Percentiles rank a stretch among this genome's conserved stretches.
These are phyloP conservation scores for Euphorbia schlechtendalii DNA, from an alignment of 441 rosid species.

Conservation along the genomic window DNA sequence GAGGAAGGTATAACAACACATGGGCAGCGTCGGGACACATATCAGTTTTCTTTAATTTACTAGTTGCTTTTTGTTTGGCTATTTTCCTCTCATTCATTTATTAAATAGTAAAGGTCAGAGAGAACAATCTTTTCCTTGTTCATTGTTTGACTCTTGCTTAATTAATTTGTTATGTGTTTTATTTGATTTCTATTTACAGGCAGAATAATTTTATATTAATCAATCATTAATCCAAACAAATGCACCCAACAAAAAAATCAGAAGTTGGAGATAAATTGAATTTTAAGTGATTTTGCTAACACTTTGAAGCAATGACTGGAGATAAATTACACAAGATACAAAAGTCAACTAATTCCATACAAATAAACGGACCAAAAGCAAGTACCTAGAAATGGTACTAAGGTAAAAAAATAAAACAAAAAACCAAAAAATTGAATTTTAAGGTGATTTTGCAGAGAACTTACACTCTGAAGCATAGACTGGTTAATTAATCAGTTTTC, in stretches of 20 bases:
- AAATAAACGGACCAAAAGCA: background rate
- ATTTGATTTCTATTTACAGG: background rate
- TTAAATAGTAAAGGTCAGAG: background rate
- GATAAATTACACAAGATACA: background rate
- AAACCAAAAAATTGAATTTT: slow-evolving; percentile 2
- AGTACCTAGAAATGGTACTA: background rate
- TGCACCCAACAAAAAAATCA: background rate
- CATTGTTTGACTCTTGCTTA: background rate
- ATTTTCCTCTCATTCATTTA: background rate
- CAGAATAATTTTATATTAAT: background rate
- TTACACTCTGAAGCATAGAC: slow-evolving; percentile 21
- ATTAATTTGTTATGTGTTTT: background rate
- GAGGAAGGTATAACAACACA: background rate
- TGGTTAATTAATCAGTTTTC: slow-evolving; percentile 18
- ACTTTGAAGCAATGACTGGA: background rate
- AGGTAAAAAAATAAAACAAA: background rate
- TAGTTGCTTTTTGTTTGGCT: background rate
- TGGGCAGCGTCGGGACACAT: background rate
- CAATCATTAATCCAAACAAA: background rate
- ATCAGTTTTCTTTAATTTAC: background rate
- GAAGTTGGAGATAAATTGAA: too few species aligned
- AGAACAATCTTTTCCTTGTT: background rate
- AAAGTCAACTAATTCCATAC: background rate
- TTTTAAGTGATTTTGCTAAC: too few species aligned
- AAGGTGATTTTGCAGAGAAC: slow-evolving; percentile 16